Conservation (phyloP, 2,329 filamentous ascomycete species). For the Tolypocladium endophyticum region DNA sequence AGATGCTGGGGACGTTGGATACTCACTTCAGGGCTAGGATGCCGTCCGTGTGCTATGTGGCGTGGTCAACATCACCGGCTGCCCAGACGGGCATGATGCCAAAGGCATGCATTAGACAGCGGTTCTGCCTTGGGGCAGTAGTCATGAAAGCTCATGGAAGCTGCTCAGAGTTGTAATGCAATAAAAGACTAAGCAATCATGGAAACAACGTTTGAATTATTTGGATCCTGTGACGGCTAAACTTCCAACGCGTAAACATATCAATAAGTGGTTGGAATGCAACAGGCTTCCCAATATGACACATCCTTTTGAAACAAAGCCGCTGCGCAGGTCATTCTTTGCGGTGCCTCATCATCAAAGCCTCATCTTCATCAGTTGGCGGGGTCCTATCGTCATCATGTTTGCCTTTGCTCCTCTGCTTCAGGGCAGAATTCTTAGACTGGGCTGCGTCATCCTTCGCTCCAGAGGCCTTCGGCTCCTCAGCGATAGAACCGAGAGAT, state of each 20-base stretch:
- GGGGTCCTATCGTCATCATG: conserved; percentile 4
- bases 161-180: conserved; percentile 37
- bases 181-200: neutral
- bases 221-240: neutral
- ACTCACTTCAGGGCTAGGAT: conserved; percentile 42
- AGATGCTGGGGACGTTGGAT: conserved; percentile 53
- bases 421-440: neutral
- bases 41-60: neutral
- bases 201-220: neutral
- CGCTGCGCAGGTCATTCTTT: neutral
- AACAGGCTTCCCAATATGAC: neutral
- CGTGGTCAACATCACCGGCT: neutral
- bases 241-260: neutral
- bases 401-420: neutral
- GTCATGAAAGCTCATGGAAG: conserved; percentile 53
- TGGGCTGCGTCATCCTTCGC: neutral
- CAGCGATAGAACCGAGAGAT: conserved; percentile 35
- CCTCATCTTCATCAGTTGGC: conserved; percentile 29
- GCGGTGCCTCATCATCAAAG: conserved; percentile 17
- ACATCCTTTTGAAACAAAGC: neutral
- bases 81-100: too few species aligned
- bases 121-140: conserved; percentile 47
- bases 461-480: conserved; percentile 23
- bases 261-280: neutral
- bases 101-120: conserved; percentile 21